Evolutionary conservation across 2,329 filamentous ascomycete species (phyloP), one percentile per base, ranked within the genome.

Genomic region (Colletotrichum lupini): DNA sequence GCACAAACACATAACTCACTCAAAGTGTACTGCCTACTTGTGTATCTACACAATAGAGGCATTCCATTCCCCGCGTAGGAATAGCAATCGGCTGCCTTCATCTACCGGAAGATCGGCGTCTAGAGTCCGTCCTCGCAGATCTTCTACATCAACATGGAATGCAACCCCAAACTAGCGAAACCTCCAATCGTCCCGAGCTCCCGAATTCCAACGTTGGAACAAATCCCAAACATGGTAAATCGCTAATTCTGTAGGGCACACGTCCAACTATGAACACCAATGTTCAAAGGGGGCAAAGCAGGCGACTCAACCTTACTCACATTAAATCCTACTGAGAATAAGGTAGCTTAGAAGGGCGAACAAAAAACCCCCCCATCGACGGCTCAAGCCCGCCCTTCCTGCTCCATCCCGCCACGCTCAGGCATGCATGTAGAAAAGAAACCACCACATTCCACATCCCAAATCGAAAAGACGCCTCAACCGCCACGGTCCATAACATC

Each of bases 341-440:
- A 46, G 19, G 19, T 7, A n/a, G 8, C 8, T 32, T 9, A 7
- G 19, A 19, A 46, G 42, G 19, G 9, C 9, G 8, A n/a, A 7
- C 4, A 5, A 49, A 68, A 68, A 68, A 5, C 26, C 26, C 26
- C 24, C 53, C 26, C 53, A 35, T 24, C 30, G n/a, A 37, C 49
- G 16, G 24, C 28, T 7, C 24, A 22, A 49, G 19, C 37, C 58
- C 53, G 28, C 49, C 30, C 46, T 24, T 30, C 9, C 28, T 37
- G 22, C 60, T 35, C 26, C 55, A 56, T 16, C 19, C 19, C 19
- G 42, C 60, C 67, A 49, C 66, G 60, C 67, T 57, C 55, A 70
- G 71, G 22, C 56, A 73, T 52, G 71, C 55, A 57, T 12, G 9
- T 49, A 14, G 16, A 49, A 49, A 49, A 49, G 19, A 49, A 19